phyloP scores from a whole-genome alignment of 1,284 basidiomycete species.

The Leccinum fuscescens region DNA sequence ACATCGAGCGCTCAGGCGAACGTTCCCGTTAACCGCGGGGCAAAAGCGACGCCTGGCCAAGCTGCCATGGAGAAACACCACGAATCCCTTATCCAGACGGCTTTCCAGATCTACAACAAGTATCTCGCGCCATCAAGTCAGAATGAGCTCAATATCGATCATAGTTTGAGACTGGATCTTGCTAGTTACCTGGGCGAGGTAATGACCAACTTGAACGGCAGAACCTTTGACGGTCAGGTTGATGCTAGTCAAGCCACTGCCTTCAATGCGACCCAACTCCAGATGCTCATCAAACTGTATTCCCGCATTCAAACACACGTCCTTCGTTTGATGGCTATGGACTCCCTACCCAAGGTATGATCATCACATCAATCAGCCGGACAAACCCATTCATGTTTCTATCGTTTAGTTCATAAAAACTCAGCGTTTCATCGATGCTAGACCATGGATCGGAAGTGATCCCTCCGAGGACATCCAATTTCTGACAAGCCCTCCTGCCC shows the following conservation, averaged over 20 bases:
- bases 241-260: constrained; percentile 75
- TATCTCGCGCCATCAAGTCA: constrained; percentile 95
- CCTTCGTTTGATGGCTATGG: constrained; percentile 96
- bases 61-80: constrained; percentile 97
- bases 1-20: constrained; percentile 88
- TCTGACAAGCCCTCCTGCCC: constrained; percentile 53
- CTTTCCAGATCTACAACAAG: constrained; percentile 91
- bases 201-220: constrained; percentile 72
- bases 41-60: constrained; percentile 66
- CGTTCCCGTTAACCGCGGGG: constrained; percentile 37
- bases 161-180: constrained; percentile 91
- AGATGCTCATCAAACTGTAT: constrained; percentile 91
- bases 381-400: constrained; percentile 6
- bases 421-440: constrained; percentile 70
- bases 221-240: constrained; percentile 72
- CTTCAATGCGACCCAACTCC: constrained; percentile 91
- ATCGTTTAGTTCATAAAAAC: constrained; percentile 76
- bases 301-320: constrained; percentile 96
- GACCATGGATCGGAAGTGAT: constrained; percentile 72
- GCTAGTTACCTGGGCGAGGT: constrained; percentile 91
- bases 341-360: constrained; percentile 90
- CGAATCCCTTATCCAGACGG: constrained; percentile 90
- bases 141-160: constrained; percentile 97
- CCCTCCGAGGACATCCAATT: constrained; percentile 62
- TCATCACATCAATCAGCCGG: constrained; percentile 1